Conservation (phyloP, 148 eudicot species). For the Camellia sinensis region DNA sequence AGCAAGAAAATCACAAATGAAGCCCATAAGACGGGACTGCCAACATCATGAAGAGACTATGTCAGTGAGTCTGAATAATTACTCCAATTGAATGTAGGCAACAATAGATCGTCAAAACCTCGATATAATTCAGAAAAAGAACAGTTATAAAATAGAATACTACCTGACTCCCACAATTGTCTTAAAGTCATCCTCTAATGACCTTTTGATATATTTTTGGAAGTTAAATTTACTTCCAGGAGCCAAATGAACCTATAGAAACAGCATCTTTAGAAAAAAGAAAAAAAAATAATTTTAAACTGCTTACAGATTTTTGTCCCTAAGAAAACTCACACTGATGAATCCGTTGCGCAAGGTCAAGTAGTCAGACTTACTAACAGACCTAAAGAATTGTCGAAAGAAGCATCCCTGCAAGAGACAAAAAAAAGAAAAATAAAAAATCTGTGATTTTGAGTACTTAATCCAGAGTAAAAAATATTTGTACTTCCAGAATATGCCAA, state of each 20-base stretch:
- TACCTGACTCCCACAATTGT: conserved; percentile 87
- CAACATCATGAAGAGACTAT: conserved; percentile 9
- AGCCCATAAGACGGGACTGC: conserved; percentile 84
- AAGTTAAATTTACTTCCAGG: conserved; percentile 85
- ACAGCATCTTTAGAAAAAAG: conserved; percentile 2
- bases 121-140: not conserved
- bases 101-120: not conserved
- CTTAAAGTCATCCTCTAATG: conserved; percentile 90
- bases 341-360: conserved; percentile 86
- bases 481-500: not conserved
- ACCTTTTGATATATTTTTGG: conserved; percentile 88
- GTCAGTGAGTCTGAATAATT: not conserved
- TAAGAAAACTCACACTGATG: conserved; percentile 58
- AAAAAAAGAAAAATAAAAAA: not conserved
- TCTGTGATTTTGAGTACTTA: not conserved
- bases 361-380: conserved; percentile 84
- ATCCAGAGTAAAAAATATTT: not conserved
- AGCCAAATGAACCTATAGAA: conserved; percentile 67
- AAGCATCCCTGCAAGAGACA: conserved; percentile 66
- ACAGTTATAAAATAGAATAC: not conserved
- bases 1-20: conserved; percentile 83
- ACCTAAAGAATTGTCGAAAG: conserved; percentile 77
- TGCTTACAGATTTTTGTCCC: not conserved
- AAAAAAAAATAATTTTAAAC: not conserved
- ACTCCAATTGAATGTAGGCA: not conserved